A percentile compares a stretch with the other conserved stretches of the same genome.
phyloP scores from a whole-genome alignment of 1,284 basidiomycete genomes.

The Apiotrichum veenhuisii region DNA sequence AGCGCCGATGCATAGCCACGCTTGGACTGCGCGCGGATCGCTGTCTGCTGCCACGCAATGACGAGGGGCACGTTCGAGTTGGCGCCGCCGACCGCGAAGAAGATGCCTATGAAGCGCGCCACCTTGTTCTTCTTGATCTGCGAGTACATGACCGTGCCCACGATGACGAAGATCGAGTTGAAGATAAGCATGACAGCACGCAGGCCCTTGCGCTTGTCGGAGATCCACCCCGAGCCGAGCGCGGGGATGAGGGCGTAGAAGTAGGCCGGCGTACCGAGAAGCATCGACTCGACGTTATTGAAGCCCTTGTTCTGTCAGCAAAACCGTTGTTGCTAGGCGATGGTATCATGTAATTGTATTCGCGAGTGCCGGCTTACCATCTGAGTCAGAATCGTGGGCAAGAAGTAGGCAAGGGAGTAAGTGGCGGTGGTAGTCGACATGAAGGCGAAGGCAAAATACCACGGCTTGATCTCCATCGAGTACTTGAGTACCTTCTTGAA shows the following conservation, averaged over 20 bases:
- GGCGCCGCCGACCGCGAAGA: slow-evolving; percentile 39
- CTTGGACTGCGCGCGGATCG: slow-evolving; percentile 50
- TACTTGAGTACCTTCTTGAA: slow-evolving; percentile 40
- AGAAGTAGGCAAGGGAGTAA: slow-evolving; percentile 41
- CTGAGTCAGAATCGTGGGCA: slow-evolving; percentile 46
- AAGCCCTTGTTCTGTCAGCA: slow-evolving; percentile 42
- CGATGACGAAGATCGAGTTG: slow-evolving; percentile 11
- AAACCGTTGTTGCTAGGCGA: too few relatives aligned
- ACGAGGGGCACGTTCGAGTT: slow-evolving; percentile 38
- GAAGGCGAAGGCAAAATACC: slow-evolving; percentile 50
- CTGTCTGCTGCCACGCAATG: slow-evolving; percentile 45
- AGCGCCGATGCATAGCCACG: slow-evolving; percentile 27
- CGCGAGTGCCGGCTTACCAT: too few relatives aligned
- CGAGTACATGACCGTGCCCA: slow-evolving; percentile 20
- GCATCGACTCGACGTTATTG: slow-evolving; percentile 32
- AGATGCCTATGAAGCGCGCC: slow-evolving; percentile 12
- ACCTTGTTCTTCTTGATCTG: slow-evolving; percentile 2
- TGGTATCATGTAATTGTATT: too few relatives aligned
- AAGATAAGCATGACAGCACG: slow-evolving; percentile 8
- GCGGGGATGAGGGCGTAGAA: slow-evolving; percentile 42
- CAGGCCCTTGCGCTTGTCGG: slow-evolving; percentile 20
- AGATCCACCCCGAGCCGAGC: slow-evolving; percentile 36
- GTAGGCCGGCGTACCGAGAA: slow-evolving; percentile 50
- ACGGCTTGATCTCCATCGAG: slow-evolving; percentile 48
- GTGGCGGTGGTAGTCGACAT: slow-evolving; percentile 20